phyloP scores from a whole-genome alignment of 164 flowering plant species.

The Paratinospora sagittata region DNA sequence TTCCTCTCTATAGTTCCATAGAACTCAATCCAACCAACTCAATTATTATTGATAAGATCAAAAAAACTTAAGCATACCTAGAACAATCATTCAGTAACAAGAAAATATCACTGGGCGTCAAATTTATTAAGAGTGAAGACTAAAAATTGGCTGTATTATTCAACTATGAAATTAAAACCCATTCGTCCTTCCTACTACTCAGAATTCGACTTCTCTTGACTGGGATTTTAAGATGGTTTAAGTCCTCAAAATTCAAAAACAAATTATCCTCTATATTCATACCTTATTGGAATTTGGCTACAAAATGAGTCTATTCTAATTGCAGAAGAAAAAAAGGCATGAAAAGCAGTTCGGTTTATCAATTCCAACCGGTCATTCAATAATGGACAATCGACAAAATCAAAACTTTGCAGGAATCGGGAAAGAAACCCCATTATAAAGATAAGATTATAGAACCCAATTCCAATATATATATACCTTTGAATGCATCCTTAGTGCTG shows the following conservation, averaged over 20 bases:
- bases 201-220: background rate
- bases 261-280: background rate
- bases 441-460: background rate
- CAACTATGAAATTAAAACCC: background rate
- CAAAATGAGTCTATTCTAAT: too few species aligned
- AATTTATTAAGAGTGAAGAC: too few species aligned
- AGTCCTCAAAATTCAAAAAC: background rate
- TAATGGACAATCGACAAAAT: background rate
- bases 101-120: background rate
- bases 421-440: background rate
- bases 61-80: background rate
- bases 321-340: too few species aligned
- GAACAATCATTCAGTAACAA: background rate
- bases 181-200: too few species aligned
- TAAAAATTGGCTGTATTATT: too few species aligned
- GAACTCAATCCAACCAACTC: background rate
- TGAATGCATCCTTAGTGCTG: conserved; percentile 60
- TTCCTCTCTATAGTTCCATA: too few species aligned
- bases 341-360: background rate
- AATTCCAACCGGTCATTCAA: too few species aligned
- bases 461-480: conserved; percentile 37
- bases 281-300: too few species aligned
- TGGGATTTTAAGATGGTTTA: background rate
- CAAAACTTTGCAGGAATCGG: background rate
- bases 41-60: background rate